A percentile compares a stretch with the other conserved stretches of the same genome.
These are phyloP conservation scores for Berberis vulgaris DNA, from an alignment of 164 flowering plant genomes.

Conservation along the genomic window DNA sequence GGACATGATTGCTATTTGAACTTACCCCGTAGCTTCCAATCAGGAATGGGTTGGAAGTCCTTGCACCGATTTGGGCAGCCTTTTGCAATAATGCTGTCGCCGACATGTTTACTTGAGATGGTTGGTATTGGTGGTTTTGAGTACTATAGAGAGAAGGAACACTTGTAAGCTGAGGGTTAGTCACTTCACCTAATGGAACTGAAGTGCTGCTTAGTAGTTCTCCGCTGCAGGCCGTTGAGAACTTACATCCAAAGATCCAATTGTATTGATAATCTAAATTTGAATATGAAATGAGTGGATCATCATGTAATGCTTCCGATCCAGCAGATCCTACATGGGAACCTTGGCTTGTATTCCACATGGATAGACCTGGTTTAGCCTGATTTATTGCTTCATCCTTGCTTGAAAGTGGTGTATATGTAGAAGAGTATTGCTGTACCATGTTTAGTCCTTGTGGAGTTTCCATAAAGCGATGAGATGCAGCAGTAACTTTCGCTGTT, in stretches of 20 bases:
- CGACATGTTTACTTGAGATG: conserved; percentile 46
- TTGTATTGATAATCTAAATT: conserved; percentile 15
- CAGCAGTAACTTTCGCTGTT: conserved; percentile 64
- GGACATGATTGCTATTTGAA: conserved; percentile 14
- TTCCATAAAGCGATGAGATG: conserved; percentile 33
- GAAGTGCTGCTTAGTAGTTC: conserved; percentile 26
- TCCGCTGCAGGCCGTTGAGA: conserved; percentile 17
- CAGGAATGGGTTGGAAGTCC: conserved; percentile 39
- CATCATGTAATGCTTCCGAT: conserved; percentile 16
- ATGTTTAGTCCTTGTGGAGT: conserved; percentile 27
- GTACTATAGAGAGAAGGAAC: conserved; percentile 62
- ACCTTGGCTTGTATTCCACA: conserved; percentile 40
- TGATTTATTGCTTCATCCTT: conserved; percentile 23
- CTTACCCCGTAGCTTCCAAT: conserved; percentile 35
- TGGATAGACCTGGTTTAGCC: conserved; percentile 31
- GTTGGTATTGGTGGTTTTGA: conserved; percentile 34
- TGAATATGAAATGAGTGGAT: conserved; percentile 24
- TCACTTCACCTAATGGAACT: conserved; percentile 26
- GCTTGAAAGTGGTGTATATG: conserved; percentile 39
- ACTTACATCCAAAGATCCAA: conserved; percentile 48
- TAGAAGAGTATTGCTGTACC: conserved; percentile 43
- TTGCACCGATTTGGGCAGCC: conserved; percentile 77
- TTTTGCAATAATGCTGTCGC: conserved; percentile 88
- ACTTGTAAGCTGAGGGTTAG: conserved; percentile 20
- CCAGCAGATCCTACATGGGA: conserved; percentile 17